phyloP scores from a whole-genome alignment of 2,329 filamentous ascomycete species.

The Clathrospora elynae region DNA sequence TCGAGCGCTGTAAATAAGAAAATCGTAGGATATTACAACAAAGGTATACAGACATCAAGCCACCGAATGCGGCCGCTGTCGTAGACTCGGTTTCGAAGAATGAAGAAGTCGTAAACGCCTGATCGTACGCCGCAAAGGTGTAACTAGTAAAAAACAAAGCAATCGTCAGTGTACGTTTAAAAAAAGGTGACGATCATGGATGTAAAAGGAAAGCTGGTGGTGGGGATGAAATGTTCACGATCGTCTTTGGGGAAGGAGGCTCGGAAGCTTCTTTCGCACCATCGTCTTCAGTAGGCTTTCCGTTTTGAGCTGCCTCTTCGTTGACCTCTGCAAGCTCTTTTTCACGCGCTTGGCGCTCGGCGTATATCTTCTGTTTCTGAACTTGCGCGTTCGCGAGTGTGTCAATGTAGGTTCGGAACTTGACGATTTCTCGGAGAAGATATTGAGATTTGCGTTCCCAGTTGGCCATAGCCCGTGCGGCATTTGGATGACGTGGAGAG shows the following conservation, averaged over 20 bases:
- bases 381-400: conserved; percentile 72
- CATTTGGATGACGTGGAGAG: conserved; percentile 80
- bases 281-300: conserved; percentile 32
- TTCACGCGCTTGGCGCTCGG: conserved; percentile 41
- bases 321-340: conserved; percentile 21
- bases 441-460: conserved; percentile 97
- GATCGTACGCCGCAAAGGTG: conserved; percentile 45
- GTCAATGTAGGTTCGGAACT: conserved; percentile 95
- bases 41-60: conserved; percentile 36
- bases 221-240: conserved; percentile 4
- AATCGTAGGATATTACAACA: conserved; percentile 14
- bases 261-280: conserved; percentile 44
- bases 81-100: conserved; percentile 37
- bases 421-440: conserved; percentile 89
- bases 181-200: conserved; percentile 12
- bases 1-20: conserved; percentile 14
- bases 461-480: conserved; percentile 84
- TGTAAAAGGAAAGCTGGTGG: conserved; percentile 12
- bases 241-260: conserved; percentile 14
- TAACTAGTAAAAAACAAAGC: conserved; percentile 31
- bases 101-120: conserved; percentile 44
- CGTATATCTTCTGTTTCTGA: conserved; percentile 73
- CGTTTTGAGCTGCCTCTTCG: conserved; percentile 16
- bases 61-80: conserved; percentile 37
- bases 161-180: conserved; percentile 37